Conservation (phyloP, 805 yeast genomes). For the Saturnispora saitoi region DNA sequence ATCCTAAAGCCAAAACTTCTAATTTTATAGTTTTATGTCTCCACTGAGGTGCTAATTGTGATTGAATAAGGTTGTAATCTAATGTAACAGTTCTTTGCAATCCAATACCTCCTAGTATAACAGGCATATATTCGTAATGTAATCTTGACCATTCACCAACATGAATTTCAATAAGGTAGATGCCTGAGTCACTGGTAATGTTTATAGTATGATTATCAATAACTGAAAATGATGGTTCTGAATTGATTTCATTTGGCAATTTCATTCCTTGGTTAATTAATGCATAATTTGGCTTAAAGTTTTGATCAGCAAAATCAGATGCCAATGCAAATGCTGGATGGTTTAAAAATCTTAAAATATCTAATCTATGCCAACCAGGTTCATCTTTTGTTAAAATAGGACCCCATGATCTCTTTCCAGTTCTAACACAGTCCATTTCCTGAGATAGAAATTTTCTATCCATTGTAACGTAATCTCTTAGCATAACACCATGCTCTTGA, state of each 20-base stretch:
- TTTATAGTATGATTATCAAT: conserved; percentile 36
- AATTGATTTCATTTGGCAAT: conserved; percentile 24
- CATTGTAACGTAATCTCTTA: conserved; percentile 73
- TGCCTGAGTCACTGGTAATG: conserved; percentile 53
- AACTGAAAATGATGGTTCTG: conserved; percentile 40
- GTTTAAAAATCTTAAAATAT: conserved; percentile 63
- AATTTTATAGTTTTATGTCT: conserved; percentile 36
- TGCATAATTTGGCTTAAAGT: conserved; percentile 29
- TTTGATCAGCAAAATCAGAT: conserved; percentile 41
- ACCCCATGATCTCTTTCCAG: conserved; percentile 38
- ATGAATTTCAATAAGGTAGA: conserved; percentile 65
- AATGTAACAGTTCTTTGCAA: conserved; percentile 45
- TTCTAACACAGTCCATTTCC: conserved; percentile 51
- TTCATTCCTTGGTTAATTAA: conserved; percentile 26
- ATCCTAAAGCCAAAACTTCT: conserved; percentile 51
- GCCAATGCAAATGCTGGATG: conserved; percentile 79
- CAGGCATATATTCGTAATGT: conserved; percentile 54
- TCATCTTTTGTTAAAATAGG: conserved; percentile 52
- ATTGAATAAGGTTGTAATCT: conserved; percentile 38
- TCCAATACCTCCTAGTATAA: conserved; percentile 49
- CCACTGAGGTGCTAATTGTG: conserved; percentile 28
- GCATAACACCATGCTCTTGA: conserved; percentile 83
- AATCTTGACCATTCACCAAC: conserved; percentile 52
- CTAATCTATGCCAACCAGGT: conserved; percentile 84
- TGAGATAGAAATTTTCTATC: conserved; percentile 74